Base-by-base conservation (phyloP, 2,329 filamentous ascomycete species). In the Stagonosporopsis tanaceti region DNA sequence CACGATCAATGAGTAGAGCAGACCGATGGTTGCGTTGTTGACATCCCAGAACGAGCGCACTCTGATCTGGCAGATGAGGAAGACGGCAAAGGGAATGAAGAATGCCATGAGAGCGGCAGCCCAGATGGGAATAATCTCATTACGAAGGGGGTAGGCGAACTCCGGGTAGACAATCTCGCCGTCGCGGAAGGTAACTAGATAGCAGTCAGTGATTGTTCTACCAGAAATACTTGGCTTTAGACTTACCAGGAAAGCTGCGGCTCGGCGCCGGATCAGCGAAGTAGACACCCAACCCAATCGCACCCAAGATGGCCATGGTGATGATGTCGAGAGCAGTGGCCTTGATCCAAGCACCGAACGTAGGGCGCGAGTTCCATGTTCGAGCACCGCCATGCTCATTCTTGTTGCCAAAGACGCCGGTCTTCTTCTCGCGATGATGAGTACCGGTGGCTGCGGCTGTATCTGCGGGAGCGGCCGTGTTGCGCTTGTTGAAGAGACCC, bases 321-420 rank as follows among this genome's bases (percentile, higher is more conserved):
- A 89, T 48, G 50, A 91, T 83, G 67, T 91, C 89, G 12, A 90
- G 76, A 81, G 85, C 87, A 4, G 87, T 89, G 8, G 81, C 80
- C 73, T 88, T 89, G 62, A 90, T 72, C 89, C 89, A 91, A 69
- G 89, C 86, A 3, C 88, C 87, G 63, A 91, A 89, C 2, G 78
- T 82, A 2, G 88, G 88, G 14, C 71, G 67, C 24, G 65, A 67
- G 61, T 76, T 76, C 61, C 63, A 70, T 5, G 68, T 52, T 3
- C 56, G 45, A 4, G 62, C 48, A 41, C 62, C 66, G 41, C 59
- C 59, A 39, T 64, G 41, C 42, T 60, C 30, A 40, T 50, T 12
- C 35, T 51, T 55, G 24, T 64, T 63, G 6, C 59, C 63, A 50
- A 75, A 71, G 45, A 73, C 66, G 27, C 66, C 69, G 4, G 63